Evolutionary conservation across 768 basidiomycete genomes (phyloP).

Genomic region (Inosperma sp.): DNA sequence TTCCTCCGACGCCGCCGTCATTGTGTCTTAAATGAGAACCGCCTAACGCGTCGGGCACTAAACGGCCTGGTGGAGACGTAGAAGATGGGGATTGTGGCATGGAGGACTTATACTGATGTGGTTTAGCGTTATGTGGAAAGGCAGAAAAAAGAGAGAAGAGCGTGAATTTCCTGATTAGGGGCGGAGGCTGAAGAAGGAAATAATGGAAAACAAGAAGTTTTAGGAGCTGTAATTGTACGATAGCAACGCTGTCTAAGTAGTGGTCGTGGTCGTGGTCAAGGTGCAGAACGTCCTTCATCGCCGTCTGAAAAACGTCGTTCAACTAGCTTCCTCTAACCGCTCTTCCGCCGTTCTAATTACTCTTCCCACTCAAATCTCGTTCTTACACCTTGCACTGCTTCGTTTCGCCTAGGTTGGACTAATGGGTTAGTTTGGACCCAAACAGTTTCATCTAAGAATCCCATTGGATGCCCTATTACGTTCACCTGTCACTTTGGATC

Average conservation of each 20-base stretch:
- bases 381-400: too few species aligned
- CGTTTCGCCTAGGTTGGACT: too few species aligned
- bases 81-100: conserved; percentile 6
- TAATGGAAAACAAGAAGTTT: conserved; percentile 7
- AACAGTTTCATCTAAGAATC: conserved; percentile 1
- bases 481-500: conserved; percentile 6
- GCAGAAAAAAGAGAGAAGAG: not conserved
- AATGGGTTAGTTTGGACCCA: conserved; percentile 2
- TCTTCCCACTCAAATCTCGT: not conserved
- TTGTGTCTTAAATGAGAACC: not conserved
- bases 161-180: conserved; percentile 5
- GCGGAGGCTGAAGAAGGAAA: conserved; percentile 1
- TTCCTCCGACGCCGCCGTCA: conserved; percentile 4
- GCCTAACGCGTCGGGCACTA: not conserved
- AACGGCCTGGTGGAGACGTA: not conserved
- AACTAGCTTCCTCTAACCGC: conserved; percentile 6
- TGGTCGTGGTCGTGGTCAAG: conserved; percentile 1
- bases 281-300: not conserved
- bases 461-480: conserved; percentile 3
- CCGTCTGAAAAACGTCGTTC: not conserved
- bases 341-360: conserved; percentile 4
- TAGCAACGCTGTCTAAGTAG: not conserved
- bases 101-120: not conserved
- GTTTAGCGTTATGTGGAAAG: conserved; percentile 1
- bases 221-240: conserved; percentile 2